These are phyloP conservation scores for Bifiguratus adelaidae DNA, from an alignment of 192 early-diverging fungal species.

Conservation along the genomic window DNA sequence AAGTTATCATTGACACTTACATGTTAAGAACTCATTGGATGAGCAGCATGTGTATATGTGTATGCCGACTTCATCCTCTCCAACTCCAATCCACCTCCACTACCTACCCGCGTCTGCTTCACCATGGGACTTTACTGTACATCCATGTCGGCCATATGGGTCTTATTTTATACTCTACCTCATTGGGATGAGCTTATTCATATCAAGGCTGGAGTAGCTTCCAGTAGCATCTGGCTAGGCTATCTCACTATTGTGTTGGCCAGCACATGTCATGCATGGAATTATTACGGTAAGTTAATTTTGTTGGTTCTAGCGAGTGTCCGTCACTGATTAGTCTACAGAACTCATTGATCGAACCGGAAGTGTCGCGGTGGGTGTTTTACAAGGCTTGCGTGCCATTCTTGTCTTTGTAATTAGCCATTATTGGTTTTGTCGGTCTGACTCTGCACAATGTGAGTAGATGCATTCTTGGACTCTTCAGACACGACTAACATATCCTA, in stretches of 20 bases:
- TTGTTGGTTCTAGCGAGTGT: not conserved
- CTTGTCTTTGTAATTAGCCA: conserved; percentile 47
- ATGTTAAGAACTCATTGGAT: conserved; percentile 10
- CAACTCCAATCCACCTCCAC: conserved; percentile 20
- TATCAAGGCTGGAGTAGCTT: conserved; percentile 1
- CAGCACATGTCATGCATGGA: conserved; percentile 33
- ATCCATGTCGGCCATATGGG: conserved; percentile 27
- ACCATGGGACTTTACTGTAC: conserved; percentile 33
- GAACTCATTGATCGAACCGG: conserved; percentile 32
- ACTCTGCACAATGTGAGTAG: conserved; percentile 35
- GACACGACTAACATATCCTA: not conserved
- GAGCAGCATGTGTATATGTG: conserved; percentile 42
- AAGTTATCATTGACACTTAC: conserved; percentile 20
- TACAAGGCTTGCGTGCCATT: conserved; percentile 42
- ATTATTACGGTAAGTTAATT: conserved; percentile 34
- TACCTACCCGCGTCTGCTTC: conserved; percentile 38
- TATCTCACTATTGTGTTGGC: conserved; percentile 29
- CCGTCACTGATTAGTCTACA: not conserved
- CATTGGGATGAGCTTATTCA: conserved; percentile 29
- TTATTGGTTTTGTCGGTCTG: conserved; percentile 37
- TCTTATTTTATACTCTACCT: conserved; percentile 37
- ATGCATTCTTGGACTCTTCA: not conserved
- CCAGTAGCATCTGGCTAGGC: conserved; percentile 17
- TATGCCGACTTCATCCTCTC: conserved; percentile 38
- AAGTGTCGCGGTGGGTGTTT: conserved; percentile 42